Evolutionary conservation across 208 protist species (phyloP), one percentile per base, ranked within the genome.

Genomic region (Leptomonas seymouri): DNA sequence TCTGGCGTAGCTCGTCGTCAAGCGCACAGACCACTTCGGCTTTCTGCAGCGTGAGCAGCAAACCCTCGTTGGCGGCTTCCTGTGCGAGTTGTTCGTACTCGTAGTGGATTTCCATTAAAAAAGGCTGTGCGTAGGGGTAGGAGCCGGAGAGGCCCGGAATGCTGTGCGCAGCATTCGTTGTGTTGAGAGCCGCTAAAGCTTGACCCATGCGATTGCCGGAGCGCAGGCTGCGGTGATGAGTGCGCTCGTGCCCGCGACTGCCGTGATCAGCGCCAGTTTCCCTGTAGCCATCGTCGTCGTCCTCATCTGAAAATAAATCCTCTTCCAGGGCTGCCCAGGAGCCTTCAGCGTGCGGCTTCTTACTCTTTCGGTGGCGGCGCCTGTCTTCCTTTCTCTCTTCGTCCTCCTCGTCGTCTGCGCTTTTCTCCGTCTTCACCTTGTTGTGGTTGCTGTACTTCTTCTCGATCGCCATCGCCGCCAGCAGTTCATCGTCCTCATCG

Each of bases 51-150:
- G 76, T 78, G 14, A 94, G 59, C 54, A 90, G 58, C 54, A 77
- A 64, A 27, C 76, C 82, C 11, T 62, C 63, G 23, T 39, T 70
- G 27, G 34, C 30, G 18, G 84, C 89, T 44, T 87, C 84, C 27
- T 68, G 55, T 5, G 74, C 54, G n/a, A 80, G 57, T 30, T 62
- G 64, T 31, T 74, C 67, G 55, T 90, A 90, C 67, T 82, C 48
- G 66, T 90, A 76, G 48, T 71, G 67, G 36, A 91, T 90, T 71
- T 89, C 74, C 30, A 80, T 71, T 27, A 94, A 55, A 63, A 83
- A 90, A 0, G 73, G 73, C 14, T 68, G 20, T 9, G 84, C 77
- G 67, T 74, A 69, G 27, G 85, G 80, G 34, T 74, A 74, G 50
- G 56, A 21, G 1, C 58, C 41, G 9, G 62, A 30, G 20, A 82